phyloP scores from a whole-genome alignment of 495 filamentous ascomycete species.

The Copromyces sp. region DNA sequence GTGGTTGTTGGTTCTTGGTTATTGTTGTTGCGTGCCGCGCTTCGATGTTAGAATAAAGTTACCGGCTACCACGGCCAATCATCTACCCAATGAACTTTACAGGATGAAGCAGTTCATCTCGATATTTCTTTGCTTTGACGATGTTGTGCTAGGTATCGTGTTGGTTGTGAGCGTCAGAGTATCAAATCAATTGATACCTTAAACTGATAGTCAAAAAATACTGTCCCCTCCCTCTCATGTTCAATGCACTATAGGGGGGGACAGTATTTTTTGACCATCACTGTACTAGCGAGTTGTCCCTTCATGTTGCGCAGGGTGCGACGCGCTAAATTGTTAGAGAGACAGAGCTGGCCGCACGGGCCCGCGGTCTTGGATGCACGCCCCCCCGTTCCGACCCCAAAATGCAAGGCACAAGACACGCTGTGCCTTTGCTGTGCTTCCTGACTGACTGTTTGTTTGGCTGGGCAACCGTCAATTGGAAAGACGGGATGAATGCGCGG shows the following conservation, averaged over 20 bases:
- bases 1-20: background rate
- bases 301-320: background rate
- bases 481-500: background rate
- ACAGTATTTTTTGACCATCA: too few species aligned
- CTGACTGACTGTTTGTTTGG: background rate
- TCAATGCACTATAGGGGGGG: too few species aligned
- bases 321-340: background rate
- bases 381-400: background rate
- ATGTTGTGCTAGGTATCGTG: background rate
- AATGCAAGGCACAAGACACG: background rate
- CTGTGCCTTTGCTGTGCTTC: background rate
- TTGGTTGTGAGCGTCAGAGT: background rate
- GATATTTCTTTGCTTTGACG: background rate
- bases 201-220: too few species aligned
- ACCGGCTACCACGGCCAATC: background rate
- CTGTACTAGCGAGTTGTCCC: background rate
- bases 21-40: background rate
- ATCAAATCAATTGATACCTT: background rate
- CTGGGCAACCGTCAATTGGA: background rate
- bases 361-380: background rate
- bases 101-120: background rate
- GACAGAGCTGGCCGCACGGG: background rate
- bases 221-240: too few species aligned
- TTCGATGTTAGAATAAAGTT: background rate
- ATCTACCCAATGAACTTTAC: background rate